Base-by-base conservation (phyloP, 441 rosid species). In the Populus hybrid region DNA sequence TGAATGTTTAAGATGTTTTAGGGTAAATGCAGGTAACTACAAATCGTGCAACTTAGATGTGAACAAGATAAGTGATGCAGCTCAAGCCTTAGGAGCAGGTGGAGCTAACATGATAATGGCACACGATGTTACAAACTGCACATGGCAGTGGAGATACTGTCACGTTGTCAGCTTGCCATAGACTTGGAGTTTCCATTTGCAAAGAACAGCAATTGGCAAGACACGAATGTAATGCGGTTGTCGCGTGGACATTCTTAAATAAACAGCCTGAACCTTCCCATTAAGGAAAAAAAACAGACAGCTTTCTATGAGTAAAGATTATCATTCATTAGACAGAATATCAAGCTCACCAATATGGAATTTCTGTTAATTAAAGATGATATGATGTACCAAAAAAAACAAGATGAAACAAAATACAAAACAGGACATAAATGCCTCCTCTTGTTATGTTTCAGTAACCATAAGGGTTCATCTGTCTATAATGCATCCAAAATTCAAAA, bases 71-170 rank as follows among this genome's bases (percentile, higher is more conserved):
- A 57, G 63, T 20, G 21, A 20, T 7, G 63, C 63, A 20, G 23
- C 21, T 57, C 63, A 57, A 20, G 63, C n/a, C 63, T 20, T 2
- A 18, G 63, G 63, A 20, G 63, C 63, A 57, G 63, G 23, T 57
- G 63, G 63, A 20, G 10, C 21, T 83, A 75, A 79, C 71, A 81
- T 77, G 82, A 72, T n/a, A 46, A 82, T 57, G 82, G 82, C 85
- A 81, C 77, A 38, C 76, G 30, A 80, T 66, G 69, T 30, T 83
- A 66, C 64, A 70, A 63, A 70, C 75, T 69, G 74, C 82, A 83
- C 80, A 82, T 83, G 84, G 83, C 88, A 73, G 38, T 2, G 53
- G 36, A 66, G 78, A 82, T 79, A 63, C 34, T 66, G 79, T 71
- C 65, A 28, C 73, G 70, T 32, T 77, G 86, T 70, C 83, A 81